Base-by-base conservation (phyloP, 768 basidiomycete genomes). In the Leccinum subgranulosum region DNA sequence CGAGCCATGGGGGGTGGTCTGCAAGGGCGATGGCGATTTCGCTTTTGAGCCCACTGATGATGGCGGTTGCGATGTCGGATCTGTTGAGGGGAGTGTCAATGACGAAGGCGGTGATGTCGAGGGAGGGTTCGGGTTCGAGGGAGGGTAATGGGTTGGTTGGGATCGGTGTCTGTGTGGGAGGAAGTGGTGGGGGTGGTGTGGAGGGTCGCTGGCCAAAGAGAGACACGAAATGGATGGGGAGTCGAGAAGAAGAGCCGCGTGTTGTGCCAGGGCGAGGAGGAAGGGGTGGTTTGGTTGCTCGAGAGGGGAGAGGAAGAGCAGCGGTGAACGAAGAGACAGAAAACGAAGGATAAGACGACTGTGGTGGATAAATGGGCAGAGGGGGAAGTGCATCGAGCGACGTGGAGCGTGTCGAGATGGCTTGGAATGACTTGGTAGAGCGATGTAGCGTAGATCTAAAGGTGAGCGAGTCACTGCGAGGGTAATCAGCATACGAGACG, bases 191-290 rank as follows among this genome's bases (percentile, higher is more conserved):
- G 9, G 65, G 74, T 19, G 69, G 60, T 23, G 66, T 73, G 41
- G 70, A 61, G 5, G 76, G 57, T 49, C 72, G 64, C 36, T 74
- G 67, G 6, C 85, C 88, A 63, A 92, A 92, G n/a, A 94, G 78
- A 2, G 87, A 87, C 0, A 90, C 87, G 63, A 94, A 94, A 0
- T 91, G 86, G 64, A 88, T 88, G 27, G 81, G 71, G 11, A 92
- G 77, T 1, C 89, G 79, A 0, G 84, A 77, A 0, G 72, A 55
- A 2, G 70, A 58, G 1, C 64, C 39, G 9, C 66, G 61, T 2
- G 41, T 19, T 19, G 50, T n/a, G 15, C 63, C 56, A n/a, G 69
- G 66, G 10, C 74, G 77, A 45, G 73, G 77, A 11, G 74, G 80
- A 28, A 77, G 70, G 0, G 80, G 81, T 17, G 83, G 85, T 55